These are phyloP conservation scores for Pelargonium nanum DNA, from an alignment of 345 rosid genomes.

Conservation along the genomic window DNA sequence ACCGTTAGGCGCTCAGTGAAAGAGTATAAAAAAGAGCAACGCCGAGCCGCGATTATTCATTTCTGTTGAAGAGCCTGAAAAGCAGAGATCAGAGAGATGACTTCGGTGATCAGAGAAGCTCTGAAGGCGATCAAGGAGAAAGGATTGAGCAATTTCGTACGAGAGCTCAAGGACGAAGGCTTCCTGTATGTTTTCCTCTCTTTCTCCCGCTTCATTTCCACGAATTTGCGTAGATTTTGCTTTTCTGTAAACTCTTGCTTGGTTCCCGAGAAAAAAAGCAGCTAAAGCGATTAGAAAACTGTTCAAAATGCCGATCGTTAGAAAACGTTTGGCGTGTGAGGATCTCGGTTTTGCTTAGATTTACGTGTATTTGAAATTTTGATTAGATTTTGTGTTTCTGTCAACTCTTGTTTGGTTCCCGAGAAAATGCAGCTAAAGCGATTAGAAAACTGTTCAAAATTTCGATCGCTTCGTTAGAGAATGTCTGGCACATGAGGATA, in stretches of 20 bases:
- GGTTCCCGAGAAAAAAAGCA: neutral
- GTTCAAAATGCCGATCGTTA: no score
- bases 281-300: neutral
- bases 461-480: no score
- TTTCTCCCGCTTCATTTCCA: constrained; percentile 1
- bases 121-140: constrained; percentile 55
- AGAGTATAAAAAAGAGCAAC: no score
- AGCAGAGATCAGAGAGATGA: no score
- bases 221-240: neutral
- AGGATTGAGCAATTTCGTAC: constrained; percentile 56
- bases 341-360: neutral
- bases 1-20: no score
- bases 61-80: neutral
- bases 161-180: constrained; percentile 69
- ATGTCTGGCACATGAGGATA: no score
- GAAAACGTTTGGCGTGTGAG: neutral
- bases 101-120: constrained; percentile 58
- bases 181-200: constrained; percentile 31
- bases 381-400: no score
- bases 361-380: neutral
- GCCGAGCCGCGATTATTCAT: no score
- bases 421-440: no score
- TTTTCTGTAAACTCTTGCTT: neutral
- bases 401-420: no score
- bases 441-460: no score